Evolutionary conservation across 2,329 filamentous ascomycete genomes (phyloP), one percentile per base, ranked within the genome.

Genomic region (Tolypocladium capitatum): DNA sequence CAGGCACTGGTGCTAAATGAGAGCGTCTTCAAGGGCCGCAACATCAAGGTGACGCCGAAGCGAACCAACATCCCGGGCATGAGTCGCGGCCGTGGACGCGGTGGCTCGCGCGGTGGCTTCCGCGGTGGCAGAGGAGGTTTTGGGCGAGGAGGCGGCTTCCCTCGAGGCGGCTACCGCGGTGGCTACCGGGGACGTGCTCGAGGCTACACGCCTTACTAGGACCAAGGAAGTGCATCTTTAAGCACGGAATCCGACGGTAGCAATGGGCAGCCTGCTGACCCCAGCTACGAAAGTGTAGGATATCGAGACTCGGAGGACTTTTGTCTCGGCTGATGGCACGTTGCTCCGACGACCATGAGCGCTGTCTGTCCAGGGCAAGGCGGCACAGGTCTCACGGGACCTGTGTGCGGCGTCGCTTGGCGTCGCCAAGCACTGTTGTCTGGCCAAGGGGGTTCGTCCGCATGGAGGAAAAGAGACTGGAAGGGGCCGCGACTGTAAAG

Each of bases 41-140:
- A 92, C 66, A 80, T 98, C 65, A 98, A 98, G 80, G 92, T 97
- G 63, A 71, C 71, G 9, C 91, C 92, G 32, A 98, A 98, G 74
- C 85, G 92, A 52, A 98, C 92, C 57, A 98, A 98, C 64, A 74
- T 98, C 46, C 92, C 92, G 1, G 92, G 92, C 51, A 91, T 98
- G 88, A 84, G 79, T 56, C 81, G 91, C 53, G 88, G 89, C 28
- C 75, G 86, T 46, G 81, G 81, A 33, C 74, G 76, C 28, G 77
- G 78, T 48, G 71, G 70, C 11, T 69, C 68, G 33, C 74, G 76
- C 28, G 77, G 78, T 48, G 71, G 70, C 11, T 69, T 68, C 55
- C 67, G 73, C 14, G 68, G 74, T 35, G 70, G 76, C 45, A 68
- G 76, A 55, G 72, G 48, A 6, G 48, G 44, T 20, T 49, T 60